Evolutionary conservation across 164 flowering plant species (phyloP), one percentile per base, ranked within the genome.

Genomic region (Echeveria elegans): DNA sequence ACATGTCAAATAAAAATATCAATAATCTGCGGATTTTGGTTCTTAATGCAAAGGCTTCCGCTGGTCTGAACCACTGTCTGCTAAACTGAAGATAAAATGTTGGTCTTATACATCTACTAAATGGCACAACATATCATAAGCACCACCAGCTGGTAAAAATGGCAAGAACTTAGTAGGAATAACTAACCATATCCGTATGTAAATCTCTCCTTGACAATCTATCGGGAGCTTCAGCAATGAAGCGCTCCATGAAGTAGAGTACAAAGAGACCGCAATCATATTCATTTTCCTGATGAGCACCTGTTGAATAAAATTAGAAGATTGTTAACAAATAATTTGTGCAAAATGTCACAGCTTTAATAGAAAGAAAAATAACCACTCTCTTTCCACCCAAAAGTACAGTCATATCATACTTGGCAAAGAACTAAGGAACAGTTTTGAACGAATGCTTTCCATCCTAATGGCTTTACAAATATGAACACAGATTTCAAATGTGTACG

Each of bases 181-280:
- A 21, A 12, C 18, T 61, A 76, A 85, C 96, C 97, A 76, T 89
- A 12, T 74, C 66, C n/a, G n/a, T n/a, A n/a, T n/a, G n/a, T 62
- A 86, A 72, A 76, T 88, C 87, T 65, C 75, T 76, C 77, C 69
- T 86, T 59, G 72, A 82, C 73, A 89, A 78, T 74, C 97, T 83
- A 63, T 81, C 75, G 53, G 96, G 96, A 24, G 93, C 92, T 62
- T 82, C 93, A 59, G 86, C 81, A 62, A 91, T 81, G 82, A 94
- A 91, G 6, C 99, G 95, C 76, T 91, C 84, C 81, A 94, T 91
- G 76, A 83, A 94, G 78, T 60, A 89, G 41, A 94, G 96, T 30
- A 91, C 97, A 72, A 94, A 94, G 47, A 91, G 82, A 67, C 99
- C 97, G 78, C 97, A 91, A 70, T 91, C 99, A 71, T 79, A 89